Evolutionary conservation across 257 asterid genomes (phyloP), one percentile per base, ranked within the genome.

Genomic region (Paraleonurus japonicus): DNA sequence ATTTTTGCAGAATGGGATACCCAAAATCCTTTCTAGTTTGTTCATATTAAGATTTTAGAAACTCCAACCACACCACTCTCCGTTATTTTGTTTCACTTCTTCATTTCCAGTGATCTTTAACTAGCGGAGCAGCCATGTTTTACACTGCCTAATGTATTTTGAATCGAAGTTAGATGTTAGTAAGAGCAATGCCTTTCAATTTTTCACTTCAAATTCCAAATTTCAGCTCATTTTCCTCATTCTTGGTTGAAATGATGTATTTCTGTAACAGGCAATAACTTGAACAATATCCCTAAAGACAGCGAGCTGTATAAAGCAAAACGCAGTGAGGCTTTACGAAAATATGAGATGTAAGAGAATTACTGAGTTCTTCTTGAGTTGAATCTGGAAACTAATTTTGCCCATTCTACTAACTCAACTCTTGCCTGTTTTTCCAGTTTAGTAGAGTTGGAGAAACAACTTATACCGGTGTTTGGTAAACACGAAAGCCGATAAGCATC

Each of bases 361-460:
- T 13, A 48, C 26, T 16, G 24, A 53, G 7, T 28, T 24, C 33
- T 43, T 74, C 37, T 67, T 17, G 39, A 28, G 69, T 53, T 48
- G 16, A 23, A 26, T 71, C 19, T 71, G 35, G 32, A 28, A 57
- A 53, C 5, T 8, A 32, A 64, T 61, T 67, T 26, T 24, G 30
- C 11, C 51, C 67, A 17, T 12, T 72, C 32, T 32, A 19, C 65
- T 37, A 37, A 67, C 70, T 23, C 47, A 50, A 73, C 48, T 17
- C 19, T 17, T 3, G 0, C 69, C 1, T 11, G 2, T 59, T 53
- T 54, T 70, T 79, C 61, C 97, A 90, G 98, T 41, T 85, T 94
- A 80, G 76, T 89, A 20, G 98, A 94, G 85, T 74, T 94, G 78
- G 96, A 94, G 90, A 94, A 94, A 79, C 95, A 88, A 61, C 97